Base-by-base conservation (phyloP, 768 basidiomycete species). In the Dioszegia hungarica region DNA sequence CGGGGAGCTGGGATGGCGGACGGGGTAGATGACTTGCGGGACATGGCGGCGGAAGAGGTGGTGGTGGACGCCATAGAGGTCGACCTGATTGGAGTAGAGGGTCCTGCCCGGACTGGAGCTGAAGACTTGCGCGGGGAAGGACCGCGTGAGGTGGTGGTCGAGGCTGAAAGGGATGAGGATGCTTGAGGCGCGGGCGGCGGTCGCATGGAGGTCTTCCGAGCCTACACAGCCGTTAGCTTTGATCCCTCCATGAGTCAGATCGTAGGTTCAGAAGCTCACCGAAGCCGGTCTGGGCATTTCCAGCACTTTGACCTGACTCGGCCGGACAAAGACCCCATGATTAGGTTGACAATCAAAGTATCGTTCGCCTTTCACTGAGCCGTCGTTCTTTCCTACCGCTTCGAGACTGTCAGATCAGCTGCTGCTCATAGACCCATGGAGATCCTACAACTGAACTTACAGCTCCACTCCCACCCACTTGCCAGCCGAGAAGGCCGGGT, bases 401-500 rank as follows among this genome's bases (percentile, higher is more conserved):
- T 72, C 70, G 43, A 46, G 70, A 70, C 39, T 51, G 25, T 31
- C 40, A 40, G 19, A 17, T 56, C 41, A 56, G 33, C 56, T 54
- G n/a, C 86, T 22, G n/a, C 37, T 10, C 20, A 15, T 22, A 31
- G 10, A 36, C 37, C 6, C 27, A 28, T 1, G 33, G 2, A 2
- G 8, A 40, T 33, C n/a, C 5, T 20, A 27, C 3, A 50, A 10
- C 85, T 55, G 12, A 0, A 67, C 75, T 59, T 81, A 83, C 43
- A 99, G 82, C 69, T 94, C 92, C 51, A 98, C 84, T 10, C 95
- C 95, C 47, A 95, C 82, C 94, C 94, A 99, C 81, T 88, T 90
- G 0, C 95, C 95, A 1, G 84, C 76, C 20, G 89, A 83, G 74
- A 97, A 97, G 1, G 82, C 80, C 0, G 94, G 76, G 55, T 77